A percentile compares a stretch with the other conserved stretches of the same genome.
Evolutionary conservation across 306 rosid genomes (phyloP).

Genomic region (Comarum palustre): DNA sequence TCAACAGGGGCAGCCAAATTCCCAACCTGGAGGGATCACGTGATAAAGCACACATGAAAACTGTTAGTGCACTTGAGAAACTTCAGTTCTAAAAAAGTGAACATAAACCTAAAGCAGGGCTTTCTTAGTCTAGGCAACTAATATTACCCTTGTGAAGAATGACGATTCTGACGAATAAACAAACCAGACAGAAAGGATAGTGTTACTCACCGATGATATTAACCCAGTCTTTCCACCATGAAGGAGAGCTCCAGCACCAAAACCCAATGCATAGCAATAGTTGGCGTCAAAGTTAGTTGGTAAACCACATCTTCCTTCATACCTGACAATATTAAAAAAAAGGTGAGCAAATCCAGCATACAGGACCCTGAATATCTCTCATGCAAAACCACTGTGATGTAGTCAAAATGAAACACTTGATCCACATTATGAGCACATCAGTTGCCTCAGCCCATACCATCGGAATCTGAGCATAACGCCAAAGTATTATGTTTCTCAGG

Average conservation of each 20-base stretch:
- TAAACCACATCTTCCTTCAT: constrained; percentile 96
- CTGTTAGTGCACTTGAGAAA: background rate
- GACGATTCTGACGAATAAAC: background rate
- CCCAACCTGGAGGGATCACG: constrained; percentile 57
- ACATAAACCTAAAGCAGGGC: background rate
- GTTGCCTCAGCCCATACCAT: background rate
- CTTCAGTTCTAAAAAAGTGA: background rate
- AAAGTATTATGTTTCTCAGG: background rate
- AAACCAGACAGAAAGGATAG: background rate
- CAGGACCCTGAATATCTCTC: background rate
- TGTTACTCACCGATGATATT: constrained; percentile 82
- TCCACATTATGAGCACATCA: background rate
- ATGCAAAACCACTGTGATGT: background rate
- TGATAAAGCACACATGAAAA: constrained; percentile 3
- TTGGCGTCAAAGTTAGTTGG: constrained; percentile 94
- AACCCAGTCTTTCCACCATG: constrained; percentile 87
- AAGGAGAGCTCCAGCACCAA: constrained; percentile 90
- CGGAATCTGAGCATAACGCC: background rate
- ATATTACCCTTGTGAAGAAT: background rate
- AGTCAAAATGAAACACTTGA: background rate
- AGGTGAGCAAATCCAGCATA: constrained; percentile 7
- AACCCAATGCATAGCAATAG: constrained; percentile 95
- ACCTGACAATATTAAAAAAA: constrained; percentile 41
- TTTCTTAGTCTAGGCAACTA: background rate
- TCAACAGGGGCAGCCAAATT: constrained; percentile 87